Conservation (phyloP, 805 yeast species). For the Pichia exigua region DNA sequence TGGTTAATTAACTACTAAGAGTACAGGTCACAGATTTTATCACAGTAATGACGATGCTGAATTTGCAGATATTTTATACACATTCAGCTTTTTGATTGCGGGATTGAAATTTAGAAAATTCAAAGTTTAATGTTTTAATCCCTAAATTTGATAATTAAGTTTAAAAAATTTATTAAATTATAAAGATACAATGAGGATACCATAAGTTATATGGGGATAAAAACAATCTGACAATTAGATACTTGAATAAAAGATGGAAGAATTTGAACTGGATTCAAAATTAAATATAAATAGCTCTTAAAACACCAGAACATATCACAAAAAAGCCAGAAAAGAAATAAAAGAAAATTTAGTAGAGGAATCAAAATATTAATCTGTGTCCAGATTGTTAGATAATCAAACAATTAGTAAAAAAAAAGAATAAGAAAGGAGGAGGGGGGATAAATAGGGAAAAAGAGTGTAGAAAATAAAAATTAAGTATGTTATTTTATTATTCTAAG, state of each 20-base stretch:
- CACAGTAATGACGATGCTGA: neutral
- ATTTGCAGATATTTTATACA: neutral
- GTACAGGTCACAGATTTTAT: too few species aligned
- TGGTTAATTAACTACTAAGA: too few species aligned
- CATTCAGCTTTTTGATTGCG: neutral
- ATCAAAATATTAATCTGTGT: neutral
- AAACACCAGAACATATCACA: slow-evolving; percentile 1
- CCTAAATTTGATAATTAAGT: neutral
- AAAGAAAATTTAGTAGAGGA: neutral
- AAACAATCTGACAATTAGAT: neutral
- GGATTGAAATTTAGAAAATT: neutral
- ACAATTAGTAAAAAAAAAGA: neutral
- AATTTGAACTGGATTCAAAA: slow-evolving; percentile 4
- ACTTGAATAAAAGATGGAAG: neutral
- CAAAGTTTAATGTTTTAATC: neutral
- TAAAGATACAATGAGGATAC: slow-evolving; percentile 7
- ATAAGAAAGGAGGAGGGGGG: too few species aligned
- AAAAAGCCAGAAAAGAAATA: slow-evolving; percentile 1
- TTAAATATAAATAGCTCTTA: slow-evolving; percentile 4
- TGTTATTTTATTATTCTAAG: neutral
- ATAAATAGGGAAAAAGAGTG: slow-evolving; percentile 3
- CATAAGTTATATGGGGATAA: neutral
- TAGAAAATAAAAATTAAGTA: neutral
- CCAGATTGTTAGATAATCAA: neutral
- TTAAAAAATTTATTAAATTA: slow-evolving; percentile 1